Conservation (phyloP, 495 filamentous ascomycete species). For the Aspergillus olivimuriae region DNA sequence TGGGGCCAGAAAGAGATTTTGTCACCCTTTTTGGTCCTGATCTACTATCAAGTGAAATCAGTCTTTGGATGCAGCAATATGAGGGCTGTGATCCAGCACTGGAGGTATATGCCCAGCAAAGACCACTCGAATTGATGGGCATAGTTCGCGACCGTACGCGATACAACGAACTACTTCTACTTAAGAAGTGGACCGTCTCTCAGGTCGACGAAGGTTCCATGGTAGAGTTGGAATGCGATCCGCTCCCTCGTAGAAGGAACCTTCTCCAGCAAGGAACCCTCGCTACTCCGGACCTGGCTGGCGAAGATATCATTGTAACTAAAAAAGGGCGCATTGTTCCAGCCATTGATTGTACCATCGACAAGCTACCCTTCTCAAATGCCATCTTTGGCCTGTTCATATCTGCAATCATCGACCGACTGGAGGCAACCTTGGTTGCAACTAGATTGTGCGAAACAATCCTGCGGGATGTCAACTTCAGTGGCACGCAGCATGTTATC, state of each 20-base stretch:
- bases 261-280: slow-evolving; percentile 21
- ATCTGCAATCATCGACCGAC: slow-evolving; percentile 65
- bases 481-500: slow-evolving; percentile 51
- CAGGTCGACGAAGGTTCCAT: slow-evolving; percentile 3
- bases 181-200: slow-evolving; percentile 21
- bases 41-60: slow-evolving; percentile 12
- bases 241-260: slow-evolving; percentile 26
- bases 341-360: slow-evolving; percentile 31
- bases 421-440: slow-evolving; percentile 61
- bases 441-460: slow-evolving; percentile 54
- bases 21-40: slow-evolving; percentile 35
- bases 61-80: slow-evolving; percentile 18
- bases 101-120: slow-evolving; percentile 17
- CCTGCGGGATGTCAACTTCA: slow-evolving; percentile 49
- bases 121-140: slow-evolving; percentile 10
- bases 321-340: slow-evolving; percentile 19
- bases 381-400: slow-evolving; percentile 64
- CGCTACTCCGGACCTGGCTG: neutral
- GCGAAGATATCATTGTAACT: slow-evolving; percentile 3
- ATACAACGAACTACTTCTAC: slow-evolving; percentile 24
- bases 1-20: slow-evolving; percentile 28
- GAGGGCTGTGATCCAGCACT: slow-evolving; percentile 18
- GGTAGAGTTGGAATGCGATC: slow-evolving; percentile 25
- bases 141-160: slow-evolving; percentile 25
- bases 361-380: slow-evolving; percentile 53